A percentile compares a stretch with the other conserved stretches of the same genome.
Conservation (phyloP, 2,329 filamentous ascomycete genomes). For the Ascochyta koolunga region DNA sequence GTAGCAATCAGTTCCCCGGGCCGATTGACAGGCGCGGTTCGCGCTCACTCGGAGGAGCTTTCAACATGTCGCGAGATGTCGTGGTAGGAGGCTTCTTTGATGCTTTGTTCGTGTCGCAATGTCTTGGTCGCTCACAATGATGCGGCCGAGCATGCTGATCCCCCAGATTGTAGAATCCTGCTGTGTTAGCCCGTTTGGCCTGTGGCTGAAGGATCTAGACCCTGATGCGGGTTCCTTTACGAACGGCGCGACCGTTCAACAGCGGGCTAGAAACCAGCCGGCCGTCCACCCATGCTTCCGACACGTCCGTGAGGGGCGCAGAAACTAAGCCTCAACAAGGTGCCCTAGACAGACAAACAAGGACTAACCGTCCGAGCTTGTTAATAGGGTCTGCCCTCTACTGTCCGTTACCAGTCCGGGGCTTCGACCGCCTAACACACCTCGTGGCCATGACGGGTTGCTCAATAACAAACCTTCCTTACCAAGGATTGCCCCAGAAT, state of each 20-base stretch:
- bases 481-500: slow-evolving; percentile 4
- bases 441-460: background rate
- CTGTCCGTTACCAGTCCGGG: background rate
- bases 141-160: background rate
- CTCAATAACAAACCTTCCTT: slow-evolving; percentile 1
- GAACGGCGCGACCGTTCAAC: background rate
- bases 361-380: background rate
- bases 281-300: background rate
- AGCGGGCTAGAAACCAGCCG: background rate
- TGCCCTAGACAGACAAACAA: background rate
- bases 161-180: background rate
- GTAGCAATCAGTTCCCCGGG: background rate
- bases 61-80: background rate
- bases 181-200: too few species aligned
- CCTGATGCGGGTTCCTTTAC: background rate
- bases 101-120: background rate
- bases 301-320: background rate
- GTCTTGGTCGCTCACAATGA: background rate
- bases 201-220: background rate
- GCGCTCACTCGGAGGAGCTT: background rate
- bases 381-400: background rate
- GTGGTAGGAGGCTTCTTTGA: too few species aligned
- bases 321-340: background rate
- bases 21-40: background rate
- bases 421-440: background rate